A percentile compares a stretch with the other conserved stretches of the same genome.
Conservation (phyloP, 106 monocot genomes). For the Alisma plantagoaquatica region DNA sequence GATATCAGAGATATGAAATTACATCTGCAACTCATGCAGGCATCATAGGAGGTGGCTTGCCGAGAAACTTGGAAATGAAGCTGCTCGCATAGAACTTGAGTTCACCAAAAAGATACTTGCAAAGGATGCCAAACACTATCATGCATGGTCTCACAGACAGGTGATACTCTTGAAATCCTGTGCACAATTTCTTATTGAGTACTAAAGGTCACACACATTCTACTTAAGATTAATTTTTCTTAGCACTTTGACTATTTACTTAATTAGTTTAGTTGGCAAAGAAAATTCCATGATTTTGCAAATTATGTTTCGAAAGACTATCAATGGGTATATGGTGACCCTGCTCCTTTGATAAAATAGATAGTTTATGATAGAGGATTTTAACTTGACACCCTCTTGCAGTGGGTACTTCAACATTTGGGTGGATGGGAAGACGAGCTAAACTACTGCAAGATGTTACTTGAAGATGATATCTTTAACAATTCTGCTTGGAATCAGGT, state of each 20-base stretch:
- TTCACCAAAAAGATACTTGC: constrained; percentile 65
- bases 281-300: too few species aligned
- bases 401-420: constrained; percentile 93
- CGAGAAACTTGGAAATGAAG: constrained; percentile 75
- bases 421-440: constrained; percentile 96
- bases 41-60: constrained; percentile 98
- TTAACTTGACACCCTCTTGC: too few species aligned
- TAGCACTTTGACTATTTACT: not conserved
- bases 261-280: too few species aligned
- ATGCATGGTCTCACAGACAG: constrained; percentile 99
- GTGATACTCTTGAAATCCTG: constrained; percentile 18
- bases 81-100: constrained; percentile 44
- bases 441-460: constrained; percentile 52
- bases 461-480: constrained; percentile 81
- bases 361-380: too few species aligned
- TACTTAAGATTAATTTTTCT: not conserved
- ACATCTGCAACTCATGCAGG: too few species aligned
- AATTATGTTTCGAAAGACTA: too few species aligned
- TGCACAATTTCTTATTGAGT: not conserved
- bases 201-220: not conserved
- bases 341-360: too few species aligned
- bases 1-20: too few species aligned
- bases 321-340: too few species aligned
- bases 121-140: constrained; percentile 91
- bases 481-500: constrained; percentile 99